Percentiles rank a stretch among this genome's conserved stretches.
Conservation (phyloP, 352 stramenopile genomes). For the Hyaloperonospora brassicae region DNA sequence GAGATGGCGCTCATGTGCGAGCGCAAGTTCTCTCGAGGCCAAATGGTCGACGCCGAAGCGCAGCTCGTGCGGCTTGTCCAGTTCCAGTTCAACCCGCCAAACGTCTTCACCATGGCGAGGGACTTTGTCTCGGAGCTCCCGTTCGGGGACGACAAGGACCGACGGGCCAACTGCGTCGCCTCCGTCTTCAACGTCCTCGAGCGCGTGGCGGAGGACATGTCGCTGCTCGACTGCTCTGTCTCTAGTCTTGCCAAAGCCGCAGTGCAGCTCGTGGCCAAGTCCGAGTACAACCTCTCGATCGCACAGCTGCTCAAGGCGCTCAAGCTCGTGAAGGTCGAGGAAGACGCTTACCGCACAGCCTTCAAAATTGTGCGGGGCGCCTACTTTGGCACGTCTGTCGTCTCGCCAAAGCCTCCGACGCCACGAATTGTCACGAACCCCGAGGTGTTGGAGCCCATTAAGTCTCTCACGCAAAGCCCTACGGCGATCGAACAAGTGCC, state of each 20-base stretch:
- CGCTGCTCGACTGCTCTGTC: constrained; percentile 28
- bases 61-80: constrained; percentile 45
- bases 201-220: constrained; percentile 26
- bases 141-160: constrained; percentile 13
- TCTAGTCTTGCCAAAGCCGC: constrained; percentile 41
- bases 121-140: constrained; percentile 47
- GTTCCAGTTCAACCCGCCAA: constrained; percentile 65
- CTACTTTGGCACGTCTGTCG: constrained; percentile 16
- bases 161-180: constrained; percentile 22
- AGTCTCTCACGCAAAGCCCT: constrained; percentile 25
- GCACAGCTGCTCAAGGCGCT: constrained; percentile 18
- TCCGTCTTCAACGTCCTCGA: constrained; percentile 39
- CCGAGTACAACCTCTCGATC: constrained; percentile 26
- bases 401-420: constrained; percentile 6
- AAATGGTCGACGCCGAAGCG: constrained; percentile 54
- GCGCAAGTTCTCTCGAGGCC: constrained; percentile 50
- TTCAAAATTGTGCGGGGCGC: constrained; percentile 29
- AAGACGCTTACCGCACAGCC: constrained; percentile 24
- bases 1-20: constrained; percentile 72
- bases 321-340: constrained; percentile 20
- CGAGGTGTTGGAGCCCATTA: constrained; percentile 20
- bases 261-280: constrained; percentile 38
- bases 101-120: constrained; percentile 53
- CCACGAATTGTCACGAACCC: constrained; percentile 10
- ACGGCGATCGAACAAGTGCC: constrained; percentile 25